A percentile compares a stretch with the other conserved stretches of the same genome.
Evolutionary conservation across 2,329 filamentous ascomycete genomes (phyloP).

Genomic region (Dothistroma septosporum): DNA sequence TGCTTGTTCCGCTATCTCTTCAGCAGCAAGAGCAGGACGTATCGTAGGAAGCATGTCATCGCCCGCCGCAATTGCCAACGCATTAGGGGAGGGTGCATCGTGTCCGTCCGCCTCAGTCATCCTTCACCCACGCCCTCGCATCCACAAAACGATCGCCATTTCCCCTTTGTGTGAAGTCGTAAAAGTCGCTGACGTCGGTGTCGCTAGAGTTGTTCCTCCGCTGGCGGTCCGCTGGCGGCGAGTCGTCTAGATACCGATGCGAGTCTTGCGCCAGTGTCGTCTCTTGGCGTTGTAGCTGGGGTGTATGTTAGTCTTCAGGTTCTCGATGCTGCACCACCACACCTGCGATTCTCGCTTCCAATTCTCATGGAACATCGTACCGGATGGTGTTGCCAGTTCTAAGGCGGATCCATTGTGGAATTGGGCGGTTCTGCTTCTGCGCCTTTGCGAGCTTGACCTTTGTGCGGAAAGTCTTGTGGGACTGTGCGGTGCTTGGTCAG

Average conservation of each 20-base stretch:
- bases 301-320: conserved; percentile 4
- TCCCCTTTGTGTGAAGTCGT: not conserved
- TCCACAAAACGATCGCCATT: conserved; percentile 9
- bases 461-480: conserved; percentile 99
- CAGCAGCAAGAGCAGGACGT: conserved; percentile 13
- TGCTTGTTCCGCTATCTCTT: conserved; percentile 22
- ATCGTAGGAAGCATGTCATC: conserved; percentile 16
- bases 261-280: conserved; percentile 99
- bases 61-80: conserved; percentile 16
- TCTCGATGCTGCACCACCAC: not conserved
- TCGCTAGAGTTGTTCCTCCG: conserved; percentile 7
- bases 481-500: conserved; percentile 52
- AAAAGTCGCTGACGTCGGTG: conserved; percentile 10
- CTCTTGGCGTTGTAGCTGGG: conserved; percentile 98
- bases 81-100: conserved; percentile 4
- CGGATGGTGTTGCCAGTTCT: conserved; percentile 98
- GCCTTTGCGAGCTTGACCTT: conserved; percentile 99
- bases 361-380: conserved; percentile 56
- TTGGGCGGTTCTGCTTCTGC: conserved; percentile 99
- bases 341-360: not conserved
- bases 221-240: conserved; percentile 33
- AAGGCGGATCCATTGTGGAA: conserved; percentile 99
- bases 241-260: conserved; percentile 89
- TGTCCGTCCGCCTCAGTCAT: conserved; percentile 13
- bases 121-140: conserved; percentile 14